phyloP scores from a whole-genome alignment of 2,329 filamentous ascomycete genomes.

The Cylindrodendrum hubeiense region DNA sequence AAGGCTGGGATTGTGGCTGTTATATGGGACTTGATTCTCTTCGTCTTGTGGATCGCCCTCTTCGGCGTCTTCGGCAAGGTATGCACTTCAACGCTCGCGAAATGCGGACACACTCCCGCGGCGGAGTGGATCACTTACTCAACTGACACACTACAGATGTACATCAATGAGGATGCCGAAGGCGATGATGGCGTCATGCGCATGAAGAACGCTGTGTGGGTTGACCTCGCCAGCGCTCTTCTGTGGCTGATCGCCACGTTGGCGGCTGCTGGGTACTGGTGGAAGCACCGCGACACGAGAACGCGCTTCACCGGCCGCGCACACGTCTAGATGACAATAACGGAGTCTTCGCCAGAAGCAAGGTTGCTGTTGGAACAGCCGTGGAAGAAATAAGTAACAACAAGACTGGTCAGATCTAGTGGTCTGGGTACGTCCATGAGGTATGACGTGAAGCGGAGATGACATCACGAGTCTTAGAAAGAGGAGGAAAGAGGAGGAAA shows the following conservation, averaged over 20 bases:
- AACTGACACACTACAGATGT: constrained; percentile 63
- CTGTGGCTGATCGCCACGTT: constrained; percentile 79
- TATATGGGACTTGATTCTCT: constrained; percentile 78
- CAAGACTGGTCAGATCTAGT: neutral
- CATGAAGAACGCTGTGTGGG: constrained; percentile 91
- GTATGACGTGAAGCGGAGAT: neutral
- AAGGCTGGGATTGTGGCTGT: constrained; percentile 64
- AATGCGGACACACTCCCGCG: neutral
- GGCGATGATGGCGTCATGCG: constrained; percentile 73
- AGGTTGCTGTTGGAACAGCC: neutral
- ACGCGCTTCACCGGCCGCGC: constrained; percentile 72
- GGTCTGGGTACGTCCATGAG: neutral
- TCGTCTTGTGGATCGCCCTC: constrained; percentile 82
- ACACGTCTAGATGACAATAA: constrained; percentile 54
- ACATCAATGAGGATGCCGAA: constrained; percentile 76
- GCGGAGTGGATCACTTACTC: constrained; percentile 24
- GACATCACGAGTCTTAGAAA: neutral
- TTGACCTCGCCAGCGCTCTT: constrained; percentile 80
- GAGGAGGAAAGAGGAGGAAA: neutral
- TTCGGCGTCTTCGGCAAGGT: constrained; percentile 86
- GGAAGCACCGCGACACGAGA: constrained; percentile 63
- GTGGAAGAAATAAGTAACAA: neutral
- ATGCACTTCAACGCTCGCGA: constrained; percentile 31
- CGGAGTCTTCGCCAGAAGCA: neutral
- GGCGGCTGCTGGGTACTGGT: constrained; percentile 70